Evolutionary conservation across 768 basidiomycete genomes (phyloP), one percentile per base, ranked within the genome.

Genomic region (Kockovaella imperatae): DNA sequence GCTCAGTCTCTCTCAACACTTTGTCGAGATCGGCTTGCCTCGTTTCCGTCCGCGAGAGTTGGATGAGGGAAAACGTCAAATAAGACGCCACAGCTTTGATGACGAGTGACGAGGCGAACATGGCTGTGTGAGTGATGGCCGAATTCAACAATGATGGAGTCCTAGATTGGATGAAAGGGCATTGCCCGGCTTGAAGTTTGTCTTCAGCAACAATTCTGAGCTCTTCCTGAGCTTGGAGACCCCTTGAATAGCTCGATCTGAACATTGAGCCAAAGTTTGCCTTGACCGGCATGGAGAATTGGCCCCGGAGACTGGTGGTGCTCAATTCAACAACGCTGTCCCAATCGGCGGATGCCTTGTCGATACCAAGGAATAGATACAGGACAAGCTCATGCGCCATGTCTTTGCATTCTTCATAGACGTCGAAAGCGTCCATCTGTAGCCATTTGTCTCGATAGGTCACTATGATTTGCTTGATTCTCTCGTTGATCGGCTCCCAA

Each of bases 41-140:
- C n/a, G n/a, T n/a, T n/a, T n/a, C n/a, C n/a, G n/a, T 24, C 25
- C 44, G 44, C 10, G 44, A 26, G 4, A n/a, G 29, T 21, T 45
- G 44, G 13, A 45, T 5, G 3, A 45, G 20, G 14, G 44, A 20
- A 21, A 45, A 45, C 18, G 24, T 26, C 20, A 45, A 21, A 11
- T 32, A 45, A 8, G 44, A 45, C 30, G 44, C 32, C 18, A 45
- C n/a, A 3, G 44, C 13, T 34, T 45, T 45, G 44, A 45, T 45
- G 30, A 45, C 44, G n/a, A 45, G 44, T 4, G 44, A 45, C 6
- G 24, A 26, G 30, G 44, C 29, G 18, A 45, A 45, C 32, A 35
- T 45, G n/a, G 44, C 32, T 34, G 35, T 23, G 32, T 45, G 44
- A 3, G 30, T 26, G 3, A 45, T 34, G 3, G 29, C 14, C n/a